These are phyloP conservation scores for Bipolaris cookei DNA, from an alignment of 2,329 filamentous ascomycete genomes.

Conservation along the genomic window DNA sequence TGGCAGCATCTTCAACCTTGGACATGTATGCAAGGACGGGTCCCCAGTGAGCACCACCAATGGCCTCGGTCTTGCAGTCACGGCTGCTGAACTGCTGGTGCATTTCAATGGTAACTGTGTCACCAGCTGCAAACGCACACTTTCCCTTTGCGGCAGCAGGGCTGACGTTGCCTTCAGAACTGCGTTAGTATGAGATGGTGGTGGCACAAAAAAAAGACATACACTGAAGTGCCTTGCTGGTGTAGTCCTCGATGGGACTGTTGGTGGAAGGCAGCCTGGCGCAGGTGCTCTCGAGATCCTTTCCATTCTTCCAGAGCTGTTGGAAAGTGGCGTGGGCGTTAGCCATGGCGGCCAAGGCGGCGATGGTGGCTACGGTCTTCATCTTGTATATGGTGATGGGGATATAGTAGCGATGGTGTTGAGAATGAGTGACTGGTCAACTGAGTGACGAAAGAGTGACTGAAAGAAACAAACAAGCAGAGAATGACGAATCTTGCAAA, in stretches of 20 bases:
- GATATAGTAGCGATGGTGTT: constrained; percentile 11
- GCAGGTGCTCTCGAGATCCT: constrained; percentile 40
- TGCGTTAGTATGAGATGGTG: neutral
- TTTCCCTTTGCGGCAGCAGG: constrained; percentile 35
- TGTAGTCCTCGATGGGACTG: constrained; percentile 41
- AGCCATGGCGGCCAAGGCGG: constrained; percentile 35
- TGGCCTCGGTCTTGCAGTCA: constrained; percentile 30
- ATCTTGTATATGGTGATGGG: constrained; percentile 17
- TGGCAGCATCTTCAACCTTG: constrained; percentile 48
- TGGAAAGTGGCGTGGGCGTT: constrained; percentile 41
- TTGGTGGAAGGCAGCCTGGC: constrained; percentile 36
- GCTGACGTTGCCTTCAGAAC: constrained; percentile 30
- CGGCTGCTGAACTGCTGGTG: constrained; percentile 38
- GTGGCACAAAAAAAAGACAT: neutral
- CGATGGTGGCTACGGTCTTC: constrained; percentile 38
- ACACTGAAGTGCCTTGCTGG: constrained; percentile 40
- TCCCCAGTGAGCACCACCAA: constrained; percentile 56
- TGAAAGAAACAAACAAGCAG: constrained; percentile 22
- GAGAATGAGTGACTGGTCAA: constrained; percentile 25
- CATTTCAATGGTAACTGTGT: constrained; percentile 41
- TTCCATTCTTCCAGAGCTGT: constrained; percentile 41
- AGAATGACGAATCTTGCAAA: constrained; percentile 26
- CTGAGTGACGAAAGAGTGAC: constrained; percentile 35
- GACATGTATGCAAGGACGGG: constrained; percentile 61
- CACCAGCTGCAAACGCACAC: constrained; percentile 34